Evolutionary conservation across 148 eudicot genomes (phyloP), one percentile per base, ranked within the genome.

Genomic region (Rhododendron molle): DNA sequence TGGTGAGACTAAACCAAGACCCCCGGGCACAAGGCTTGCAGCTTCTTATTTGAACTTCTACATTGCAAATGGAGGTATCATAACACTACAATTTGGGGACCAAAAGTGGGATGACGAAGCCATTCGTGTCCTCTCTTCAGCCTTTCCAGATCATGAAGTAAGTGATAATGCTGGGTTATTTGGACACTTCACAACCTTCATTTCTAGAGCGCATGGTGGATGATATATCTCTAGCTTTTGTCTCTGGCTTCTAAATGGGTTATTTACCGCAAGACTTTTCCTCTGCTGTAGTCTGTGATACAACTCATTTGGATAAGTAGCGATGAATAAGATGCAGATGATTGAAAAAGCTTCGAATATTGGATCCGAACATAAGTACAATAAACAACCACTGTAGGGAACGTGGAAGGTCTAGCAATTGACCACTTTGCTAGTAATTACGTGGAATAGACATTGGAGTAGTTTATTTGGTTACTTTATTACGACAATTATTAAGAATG

Each of bases 1-100:
- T 34, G 97, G 92, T 26, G 96, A 92, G 74, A 96, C 94, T 60
- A 96, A 96, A 87, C 90, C 94, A 71, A 92, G 99, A 90, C 89
- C 87, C 54, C 82, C 96, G 60, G 94, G 96, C 58, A 93, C 94
- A 8, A 96, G 99, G 88, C 94, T 96, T 86, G 98, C 98, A 83
- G 99, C 99, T 86, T 95, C 98, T 21, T 96, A 96, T 89, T 90
- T 95, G 80, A 96, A 96, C 92, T 96, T 95, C 89, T 96, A 96
- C 87, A 91, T 96, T 87, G 96, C 98, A 78, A 95, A 96, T 87
- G 92, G 91, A 88, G 98, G 93, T 69, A 94, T 96, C 54, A 96
- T 96, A 76, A 79, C 91, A 28, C 98, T 98, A 50, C 96, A 96
- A 85, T 96, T 96, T 92, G 99, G 99, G 87, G 99, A 96, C 86